These are phyloP conservation scores for Ogataea siamensis DNA, from an alignment of 805 yeast genomes.

Conservation along the genomic window DNA sequence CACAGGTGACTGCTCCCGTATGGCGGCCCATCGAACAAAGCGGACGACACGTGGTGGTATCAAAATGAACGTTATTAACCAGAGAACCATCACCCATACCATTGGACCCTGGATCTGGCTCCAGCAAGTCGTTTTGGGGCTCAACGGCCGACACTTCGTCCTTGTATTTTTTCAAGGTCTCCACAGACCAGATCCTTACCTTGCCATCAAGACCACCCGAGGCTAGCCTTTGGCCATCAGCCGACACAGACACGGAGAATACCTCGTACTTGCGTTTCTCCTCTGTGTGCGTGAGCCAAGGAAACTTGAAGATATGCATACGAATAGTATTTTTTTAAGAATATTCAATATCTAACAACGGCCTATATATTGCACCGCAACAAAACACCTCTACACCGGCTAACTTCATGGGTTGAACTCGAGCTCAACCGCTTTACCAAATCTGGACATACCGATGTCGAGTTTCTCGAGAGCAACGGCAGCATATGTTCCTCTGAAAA, in stretches of 20 bases:
- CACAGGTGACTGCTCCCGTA: constrained; percentile 94
- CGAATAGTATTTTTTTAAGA: constrained; percentile 1
- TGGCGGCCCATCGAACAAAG: constrained; percentile 91
- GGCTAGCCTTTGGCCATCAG: constrained; percentile 82
- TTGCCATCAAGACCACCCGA: constrained; percentile 95
- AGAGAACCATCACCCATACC: constrained; percentile 3
- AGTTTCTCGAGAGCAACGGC: constrained; percentile 73
- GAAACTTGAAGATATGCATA: constrained; percentile 67
- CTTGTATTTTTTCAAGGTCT: constrained; percentile 47
- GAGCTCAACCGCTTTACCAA: constrained; percentile 58
- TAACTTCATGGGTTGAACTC: constrained; percentile 44
- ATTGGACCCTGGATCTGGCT: neutral
- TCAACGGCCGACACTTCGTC: constrained; percentile 22
- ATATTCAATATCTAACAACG: neutral
- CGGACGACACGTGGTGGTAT: constrained; percentile 47
- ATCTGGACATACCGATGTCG: constrained; percentile 59
- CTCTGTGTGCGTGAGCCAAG: constrained; percentile 74
- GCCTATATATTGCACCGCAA: neutral
- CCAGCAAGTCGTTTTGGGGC: constrained; percentile 13
- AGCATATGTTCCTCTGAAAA: constrained; percentile 87
- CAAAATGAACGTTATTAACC: constrained; percentile 21
- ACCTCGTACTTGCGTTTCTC: constrained; percentile 81
- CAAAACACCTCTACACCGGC: constrained; percentile 7
- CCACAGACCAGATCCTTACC: constrained; percentile 82
- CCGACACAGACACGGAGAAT: constrained; percentile 75